Percentiles rank a stretch among this genome's conserved stretches.
phyloP scores from a whole-genome alignment of 2,329 filamentous ascomycete genomes.

The Ophiostoma perfectum region DNA sequence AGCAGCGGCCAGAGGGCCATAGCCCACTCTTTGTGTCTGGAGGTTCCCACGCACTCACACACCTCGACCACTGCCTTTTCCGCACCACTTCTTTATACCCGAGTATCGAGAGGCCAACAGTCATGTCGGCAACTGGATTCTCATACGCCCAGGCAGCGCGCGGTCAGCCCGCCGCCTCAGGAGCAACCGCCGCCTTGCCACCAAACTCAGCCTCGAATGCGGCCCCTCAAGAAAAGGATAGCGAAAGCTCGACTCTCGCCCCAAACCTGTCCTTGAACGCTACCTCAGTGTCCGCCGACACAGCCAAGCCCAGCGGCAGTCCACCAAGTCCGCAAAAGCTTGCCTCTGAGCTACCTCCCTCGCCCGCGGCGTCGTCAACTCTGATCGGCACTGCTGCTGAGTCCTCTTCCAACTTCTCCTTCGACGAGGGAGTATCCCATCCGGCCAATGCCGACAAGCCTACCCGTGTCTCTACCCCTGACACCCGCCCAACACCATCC shows the following conservation, averaged over 20 bases:
- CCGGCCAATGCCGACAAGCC: constrained; percentile 46
- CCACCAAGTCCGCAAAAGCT: constrained; percentile 17
- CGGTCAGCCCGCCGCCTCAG: constrained; percentile 51
- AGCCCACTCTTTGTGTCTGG: constrained; percentile 14
- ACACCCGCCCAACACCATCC: constrained; percentile 10
- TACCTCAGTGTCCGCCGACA: constrained; percentile 1
- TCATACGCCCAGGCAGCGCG: constrained; percentile 96
- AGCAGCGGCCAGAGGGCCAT: constrained; percentile 8
- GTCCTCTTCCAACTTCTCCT: constrained; percentile 23
- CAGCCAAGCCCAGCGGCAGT: constrained; percentile 17
- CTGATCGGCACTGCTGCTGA: constrained; percentile 35
- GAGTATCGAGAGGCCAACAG: not conserved
- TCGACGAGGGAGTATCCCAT: constrained; percentile 42
- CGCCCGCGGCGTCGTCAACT: constrained; percentile 30
- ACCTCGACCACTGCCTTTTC: not conserved
- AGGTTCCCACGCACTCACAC: not conserved
- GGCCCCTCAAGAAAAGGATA: constrained; percentile 30
- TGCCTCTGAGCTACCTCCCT: constrained; percentile 31
- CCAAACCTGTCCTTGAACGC: not conserved
- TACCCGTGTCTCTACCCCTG: not conserved
- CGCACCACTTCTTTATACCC: not conserved
- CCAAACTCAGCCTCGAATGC: constrained; percentile 25
- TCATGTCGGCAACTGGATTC: constrained; percentile 59
- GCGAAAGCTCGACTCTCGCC: constrained; percentile 11
- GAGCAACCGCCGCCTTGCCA: constrained; percentile 35